These are phyloP conservation scores for Russula sp. DNA, from an alignment of 768 basidiomycete genomes.

Conservation along the genomic window DNA sequence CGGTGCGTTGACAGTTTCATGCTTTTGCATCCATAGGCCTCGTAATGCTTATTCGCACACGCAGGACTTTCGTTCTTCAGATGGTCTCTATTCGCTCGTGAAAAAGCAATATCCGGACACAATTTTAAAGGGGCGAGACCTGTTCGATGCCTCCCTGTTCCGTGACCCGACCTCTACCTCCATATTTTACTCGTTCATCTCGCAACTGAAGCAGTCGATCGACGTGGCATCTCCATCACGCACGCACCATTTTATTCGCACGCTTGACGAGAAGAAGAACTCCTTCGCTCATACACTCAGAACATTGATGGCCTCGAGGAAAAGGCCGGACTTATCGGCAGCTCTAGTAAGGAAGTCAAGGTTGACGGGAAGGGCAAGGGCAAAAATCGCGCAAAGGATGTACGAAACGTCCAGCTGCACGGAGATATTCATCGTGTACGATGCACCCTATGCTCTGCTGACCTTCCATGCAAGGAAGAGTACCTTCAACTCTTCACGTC, in stretches of 20 bases:
- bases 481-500: slow-evolving; percentile 61
- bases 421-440: slow-evolving; percentile 91
- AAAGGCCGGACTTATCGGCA: slow-evolving; percentile 68
- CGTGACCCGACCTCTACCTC: slow-evolving; percentile 80
- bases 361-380: slow-evolving; percentile 62
- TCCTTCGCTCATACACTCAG: slow-evolving; percentile 92
- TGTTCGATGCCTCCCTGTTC: slow-evolving; percentile 93
- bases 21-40: slow-evolving; percentile 1
- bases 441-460: slow-evolving; percentile 79
- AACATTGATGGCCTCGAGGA: slow-evolving; percentile 97
- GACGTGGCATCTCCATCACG: slow-evolving; percentile 76
- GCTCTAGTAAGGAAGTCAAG: slow-evolving; percentile 52
- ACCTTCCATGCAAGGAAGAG: slow-evolving; percentile 64
- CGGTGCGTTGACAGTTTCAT: slow-evolving; percentile 52
- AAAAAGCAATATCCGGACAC: slow-evolving; percentile 80
- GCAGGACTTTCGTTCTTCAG: slow-evolving; percentile 95
- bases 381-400: slow-evolving; percentile 64
- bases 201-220: slow-evolving; percentile 80
- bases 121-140: slow-evolving; percentile 87
- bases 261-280: slow-evolving; percentile 78
- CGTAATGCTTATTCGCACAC: slow-evolving; percentile 16
- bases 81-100: slow-evolving; percentile 87
- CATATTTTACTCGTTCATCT: slow-evolving; percentile 93
- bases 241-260: slow-evolving; percentile 87
- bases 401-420: slow-evolving; percentile 90